Base-by-base conservation (phyloP, 1,139 yeast genomes). In the Pichia sp. region DNA sequence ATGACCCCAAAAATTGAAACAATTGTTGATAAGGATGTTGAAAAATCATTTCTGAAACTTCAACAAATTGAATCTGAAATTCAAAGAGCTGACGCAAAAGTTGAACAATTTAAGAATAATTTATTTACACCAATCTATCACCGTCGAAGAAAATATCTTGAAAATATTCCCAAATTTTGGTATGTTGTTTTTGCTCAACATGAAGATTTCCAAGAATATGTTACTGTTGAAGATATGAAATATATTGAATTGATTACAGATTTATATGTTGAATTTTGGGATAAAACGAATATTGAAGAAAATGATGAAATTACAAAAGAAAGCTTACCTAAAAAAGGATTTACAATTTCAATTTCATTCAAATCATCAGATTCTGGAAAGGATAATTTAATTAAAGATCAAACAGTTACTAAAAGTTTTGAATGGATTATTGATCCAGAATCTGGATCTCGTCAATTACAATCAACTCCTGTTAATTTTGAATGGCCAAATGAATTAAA, bases 121-220 rank as follows among this genome's bases (percentile, higher is more conserved):
- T 65, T 70, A 36, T 72, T 83, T 10, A 74, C 72, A 49, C 67
- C 71, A 25, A 68, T 81, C 16, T 82, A 74, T 58, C 60, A 56
- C 9, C 63, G 70, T 44, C 66, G 94, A 55, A 68, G 82, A 39
- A 58, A 56, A 9, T 65, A 73, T 26, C 65, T 78, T 25, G 47
- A 55, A 9, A 58, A 67, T 4, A 75, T 84, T 39, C 85, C 86
- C 1, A 77, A 76, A 51, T 82, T 84, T 59, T 84, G 94, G 94
- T 82, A 80, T 60, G 74, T 82, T 47, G 87, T 82, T 0, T 64
- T 84, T 23, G 84, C 87, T 0, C 86, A 82, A 58, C 84, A 82
- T 59, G 82, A 81, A 37, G 89, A 83, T 54, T 82, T 84, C 60
- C 80, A 84, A 26, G 90, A 84, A 51, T 82, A 75, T 55, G 67